Conservation (phyloP, 495 filamentous ascomycete genomes). For the Chaetomium cochliodes region DNA sequence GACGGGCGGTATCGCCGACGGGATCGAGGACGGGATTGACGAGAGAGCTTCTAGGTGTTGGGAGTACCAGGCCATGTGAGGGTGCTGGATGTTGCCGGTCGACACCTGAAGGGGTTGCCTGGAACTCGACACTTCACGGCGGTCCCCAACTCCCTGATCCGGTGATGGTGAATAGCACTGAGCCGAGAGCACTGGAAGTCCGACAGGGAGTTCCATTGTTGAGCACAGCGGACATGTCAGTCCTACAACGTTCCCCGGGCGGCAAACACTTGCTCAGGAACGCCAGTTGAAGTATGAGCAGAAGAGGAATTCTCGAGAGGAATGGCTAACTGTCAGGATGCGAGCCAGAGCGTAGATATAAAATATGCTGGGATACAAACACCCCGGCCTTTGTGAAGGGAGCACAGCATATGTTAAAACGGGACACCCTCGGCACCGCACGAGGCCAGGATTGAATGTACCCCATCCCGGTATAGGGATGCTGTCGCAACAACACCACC, state of each 20-base stretch:
- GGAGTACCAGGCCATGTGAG: slow-evolving; percentile 43
- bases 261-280: slow-evolving; percentile 23
- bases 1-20: slow-evolving; percentile 39
- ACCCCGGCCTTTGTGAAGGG: slow-evolving; percentile 24
- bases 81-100: slow-evolving; percentile 50
- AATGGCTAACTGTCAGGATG: slow-evolving; percentile 36
- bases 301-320: slow-evolving; percentile 55
- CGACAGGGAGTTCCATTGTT: slow-evolving; percentile 32
- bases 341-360: slow-evolving; percentile 39
- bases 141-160: slow-evolving; percentile 23
- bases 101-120: slow-evolving; percentile 51
- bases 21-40: slow-evolving; percentile 37
- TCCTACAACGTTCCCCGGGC: slow-evolving; percentile 7
- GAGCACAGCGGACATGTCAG: slow-evolving; percentile 16
- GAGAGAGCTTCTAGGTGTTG: slow-evolving; percentile 39
- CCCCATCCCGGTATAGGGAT: slow-evolving; percentile 25
- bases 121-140: slow-evolving; percentile 28
- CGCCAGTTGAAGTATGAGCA: slow-evolving; percentile 43
- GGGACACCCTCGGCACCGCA: slow-evolving; percentile 17
- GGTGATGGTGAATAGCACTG: slow-evolving; percentile 33
- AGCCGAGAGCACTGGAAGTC: slow-evolving; percentile 30
- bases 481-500: slow-evolving; percentile 22
- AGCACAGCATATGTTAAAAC: slow-evolving; percentile 31
- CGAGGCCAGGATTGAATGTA: slow-evolving; percentile 17
- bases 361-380: slow-evolving; percentile 27